phyloP scores from a whole-genome alignment of 2,329 filamentous ascomycete species.

The Paradendryphiella salina region DNA sequence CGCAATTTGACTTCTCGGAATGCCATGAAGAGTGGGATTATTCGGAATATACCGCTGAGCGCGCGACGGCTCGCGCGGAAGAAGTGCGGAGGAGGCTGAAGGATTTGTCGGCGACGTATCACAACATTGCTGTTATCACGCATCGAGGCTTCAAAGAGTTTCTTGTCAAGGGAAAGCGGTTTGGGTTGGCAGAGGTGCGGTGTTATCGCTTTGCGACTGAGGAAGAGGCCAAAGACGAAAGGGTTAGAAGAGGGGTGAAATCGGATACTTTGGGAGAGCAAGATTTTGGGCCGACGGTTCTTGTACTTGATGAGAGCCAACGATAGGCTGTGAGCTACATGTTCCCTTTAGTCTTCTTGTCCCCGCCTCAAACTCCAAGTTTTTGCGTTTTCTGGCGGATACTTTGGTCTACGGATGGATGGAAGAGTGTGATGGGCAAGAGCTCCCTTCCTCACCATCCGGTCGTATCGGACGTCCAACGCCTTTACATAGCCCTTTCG shows the following conservation, averaged over 20 bases:
- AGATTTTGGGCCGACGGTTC: slow-evolving; percentile 29
- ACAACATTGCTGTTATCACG: slow-evolving; percentile 23
- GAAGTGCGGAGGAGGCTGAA: slow-evolving; percentile 19
- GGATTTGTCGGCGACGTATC: slow-evolving; percentile 6
- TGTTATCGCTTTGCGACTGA: slow-evolving; percentile 21
- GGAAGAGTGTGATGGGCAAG: no score
- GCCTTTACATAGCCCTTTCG: no score
- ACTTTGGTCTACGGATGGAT: no score
- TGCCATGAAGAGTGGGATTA: slow-evolving; percentile 26
- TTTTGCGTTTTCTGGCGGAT: no score
- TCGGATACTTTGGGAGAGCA: slow-evolving; percentile 15
- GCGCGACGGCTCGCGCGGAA: slow-evolving; percentile 19
- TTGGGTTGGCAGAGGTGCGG: slow-evolving; percentile 20
- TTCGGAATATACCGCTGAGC: slow-evolving; percentile 9
- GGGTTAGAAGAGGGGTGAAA: slow-evolving; percentile 14
- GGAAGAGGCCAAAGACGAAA: slow-evolving; percentile 11
- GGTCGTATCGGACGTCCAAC: no score
- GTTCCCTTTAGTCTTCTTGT: no score
- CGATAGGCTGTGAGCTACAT: no score
- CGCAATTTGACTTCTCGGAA: slow-evolving; percentile 23
- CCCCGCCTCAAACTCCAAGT: no score
- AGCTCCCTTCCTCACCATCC: no score
- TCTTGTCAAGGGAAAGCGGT: slow-evolving; percentile 22
- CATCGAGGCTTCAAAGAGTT: slow-evolving; percentile 26
- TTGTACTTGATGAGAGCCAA: slow-evolving; percentile 9